These are phyloP conservation scores for Cytospora piceicola DNA, from an alignment of 2,329 filamentous ascomycete genomes.

Conservation along the genomic window DNA sequence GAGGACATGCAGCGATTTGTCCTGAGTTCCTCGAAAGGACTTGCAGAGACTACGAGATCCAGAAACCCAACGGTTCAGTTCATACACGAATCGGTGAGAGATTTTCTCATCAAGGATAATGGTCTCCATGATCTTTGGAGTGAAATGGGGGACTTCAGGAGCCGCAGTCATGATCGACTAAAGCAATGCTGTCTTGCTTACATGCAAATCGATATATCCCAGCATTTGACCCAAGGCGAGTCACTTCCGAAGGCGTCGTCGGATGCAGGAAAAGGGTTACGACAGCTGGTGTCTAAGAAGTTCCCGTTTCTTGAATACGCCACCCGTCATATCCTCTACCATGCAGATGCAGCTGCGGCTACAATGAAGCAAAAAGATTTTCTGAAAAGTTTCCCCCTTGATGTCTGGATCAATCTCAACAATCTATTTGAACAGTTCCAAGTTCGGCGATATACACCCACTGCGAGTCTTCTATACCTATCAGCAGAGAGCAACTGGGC, in stretches of 20 bases:
- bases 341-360: slow-evolving; percentile 18
- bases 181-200: slow-evolving; percentile 28
- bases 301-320: slow-evolving; percentile 19
- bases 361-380: neutral
- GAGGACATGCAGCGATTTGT: slow-evolving; percentile 41
- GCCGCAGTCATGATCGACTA: slow-evolving; percentile 30
- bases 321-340: neutral
- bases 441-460: slow-evolving; percentile 16
- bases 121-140: too few relatives aligned
- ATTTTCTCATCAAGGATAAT: too few relatives aligned
- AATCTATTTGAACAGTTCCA: slow-evolving; percentile 10
- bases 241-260: slow-evolving; percentile 1
- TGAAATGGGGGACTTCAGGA: slow-evolving; percentile 45
- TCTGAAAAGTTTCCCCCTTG: slow-evolving; percentile 13
- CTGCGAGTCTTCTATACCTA: slow-evolving; percentile 21
- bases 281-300: neutral
- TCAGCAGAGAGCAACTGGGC: slow-evolving; percentile 20
- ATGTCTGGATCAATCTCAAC: slow-evolving; percentile 6
- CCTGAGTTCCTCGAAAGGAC: slow-evolving; percentile 46
- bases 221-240: neutral
- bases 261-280: slow-evolving; percentile 10
- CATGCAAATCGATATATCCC: neutral
- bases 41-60: too few relatives aligned
- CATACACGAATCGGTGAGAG: too few relatives aligned
- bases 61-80: too few relatives aligned